Base-by-base conservation (phyloP, 75 land plant species). In the Cunninghamia lanceolata region DNA sequence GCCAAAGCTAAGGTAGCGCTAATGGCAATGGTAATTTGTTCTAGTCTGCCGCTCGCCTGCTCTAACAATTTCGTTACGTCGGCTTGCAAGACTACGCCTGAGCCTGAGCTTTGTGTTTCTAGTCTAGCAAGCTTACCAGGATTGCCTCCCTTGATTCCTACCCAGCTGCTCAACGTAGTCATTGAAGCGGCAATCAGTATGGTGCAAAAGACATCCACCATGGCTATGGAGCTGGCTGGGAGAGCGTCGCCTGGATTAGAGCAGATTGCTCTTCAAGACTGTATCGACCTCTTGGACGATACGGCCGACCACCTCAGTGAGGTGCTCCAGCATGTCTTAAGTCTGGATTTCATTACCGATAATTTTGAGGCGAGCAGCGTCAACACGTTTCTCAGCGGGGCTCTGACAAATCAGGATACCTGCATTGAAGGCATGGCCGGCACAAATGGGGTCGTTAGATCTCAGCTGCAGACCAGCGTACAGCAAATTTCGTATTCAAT, bases 341-440 rank as follows among this genome's bases (percentile, higher is more conserved):
- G 34, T 45, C n/a, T n/a, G 66, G 70, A 66, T 53, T 9, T 9
- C 34, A 28, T 32, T 36, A 19, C 43, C 30, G n/a, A 32, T 16
- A 10, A 50, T 32, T 68, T 25, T 4, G 43, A 68, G 21, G 28
- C 63, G 21, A 85, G 78, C 46, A 88, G 87, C 83, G 56, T 89
- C 73, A 74, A 75, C 34, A 86, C 85, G 43, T 89, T 85, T 87
- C 86, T 91, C 40, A 87, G 90, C 85, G 86, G 88, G 13, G 90
- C 85, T 32, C n/a, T 89, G 43, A 91, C 92, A 30, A 82, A 87
- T 79, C 86, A 85, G 35, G 89, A 85, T 54, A 91, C 92, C 30
- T 92, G 91, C 85, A 1, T 83, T 40, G 88, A 86, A 21, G 85
- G 85, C 13, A 81, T 91, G 9, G 25, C 30, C 8, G 40, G 13